These are phyloP conservation scores for Panicum hallii DNA, from an alignment of 202 grass and related monocot genomes.

Conservation along the genomic window DNA sequence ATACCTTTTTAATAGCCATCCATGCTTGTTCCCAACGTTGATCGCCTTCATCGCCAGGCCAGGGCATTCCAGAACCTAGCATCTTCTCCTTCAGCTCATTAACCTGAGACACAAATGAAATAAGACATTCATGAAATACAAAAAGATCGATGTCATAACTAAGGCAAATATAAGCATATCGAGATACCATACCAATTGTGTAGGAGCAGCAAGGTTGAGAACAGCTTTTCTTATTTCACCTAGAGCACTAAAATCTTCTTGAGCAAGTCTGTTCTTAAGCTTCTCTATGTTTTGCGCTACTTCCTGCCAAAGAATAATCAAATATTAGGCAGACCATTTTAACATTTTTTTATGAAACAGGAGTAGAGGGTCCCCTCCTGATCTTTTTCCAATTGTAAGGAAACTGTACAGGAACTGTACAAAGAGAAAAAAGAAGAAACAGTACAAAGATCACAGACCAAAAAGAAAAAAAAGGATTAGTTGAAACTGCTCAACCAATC, in stretches of 20 bases:
- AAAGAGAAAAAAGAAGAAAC: neutral
- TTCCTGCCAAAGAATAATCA: conserved; percentile 56
- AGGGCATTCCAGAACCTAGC: conserved; percentile 85
- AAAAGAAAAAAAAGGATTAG: neutral
- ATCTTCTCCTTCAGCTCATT: conserved; percentile 89
- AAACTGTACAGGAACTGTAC: neutral
- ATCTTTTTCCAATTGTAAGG: neutral
- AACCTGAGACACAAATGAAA: conserved; percentile 65
- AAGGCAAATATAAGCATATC: conserved; percentile 29
- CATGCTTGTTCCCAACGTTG: conserved; percentile 92
- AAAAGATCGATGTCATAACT: conserved; percentile 1
- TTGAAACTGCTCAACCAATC: neutral
- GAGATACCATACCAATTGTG: conserved; percentile 65
- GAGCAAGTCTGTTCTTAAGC: conserved; percentile 67
- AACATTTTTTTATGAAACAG: neutral
- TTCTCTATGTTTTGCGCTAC: conserved; percentile 68
- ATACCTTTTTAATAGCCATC: conserved; percentile 93
- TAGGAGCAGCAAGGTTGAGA: conserved; percentile 71
- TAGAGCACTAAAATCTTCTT: conserved; percentile 77
- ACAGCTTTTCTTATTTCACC: conserved; percentile 71
- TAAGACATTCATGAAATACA: conserved; percentile 32
- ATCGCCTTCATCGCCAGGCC: conserved; percentile 94
- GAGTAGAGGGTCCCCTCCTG: neutral
- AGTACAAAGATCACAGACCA: neutral
- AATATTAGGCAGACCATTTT: too few relatives aligned